Conservation (phyloP, 129 eudicot genomes). For the Erigeron canadensis region DNA sequence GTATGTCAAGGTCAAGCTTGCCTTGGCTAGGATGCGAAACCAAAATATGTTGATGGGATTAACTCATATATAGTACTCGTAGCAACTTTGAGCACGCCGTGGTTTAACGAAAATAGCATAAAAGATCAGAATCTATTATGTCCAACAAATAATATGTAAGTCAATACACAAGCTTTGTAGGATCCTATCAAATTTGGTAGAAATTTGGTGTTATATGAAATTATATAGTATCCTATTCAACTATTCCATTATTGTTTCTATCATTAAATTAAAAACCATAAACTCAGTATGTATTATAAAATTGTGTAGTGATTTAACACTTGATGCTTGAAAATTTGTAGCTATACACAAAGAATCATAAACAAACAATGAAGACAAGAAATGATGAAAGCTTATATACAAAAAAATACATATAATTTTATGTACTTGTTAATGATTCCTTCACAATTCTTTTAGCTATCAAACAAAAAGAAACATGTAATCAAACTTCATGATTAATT, state of each 20-base stretch:
- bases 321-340: not conserved
- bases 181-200: not conserved
- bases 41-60: too few relatives aligned
- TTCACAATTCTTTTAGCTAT: conserved; percentile 29
- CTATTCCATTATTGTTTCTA: not conserved
- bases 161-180: not conserved
- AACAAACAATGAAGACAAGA: conserved; percentile 36
- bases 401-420: conserved; percentile 5
- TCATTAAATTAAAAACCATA: not conserved
- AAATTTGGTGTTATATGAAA: not conserved
- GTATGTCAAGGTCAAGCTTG: too few relatives aligned
- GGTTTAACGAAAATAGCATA: too few relatives aligned
- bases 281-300: not conserved
- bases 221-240: too few relatives aligned
- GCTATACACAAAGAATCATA: conserved; percentile 4
- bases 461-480: conserved; percentile 34
- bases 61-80: too few relatives aligned
- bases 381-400: not conserved
- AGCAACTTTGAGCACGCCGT: too few relatives aligned
- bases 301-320: not conserved
- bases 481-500: conserved; percentile 14
- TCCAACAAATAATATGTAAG: not conserved
- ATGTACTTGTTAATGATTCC: conserved; percentile 35
- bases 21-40: too few relatives aligned
- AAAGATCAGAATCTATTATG: too few relatives aligned